phyloP scores from a whole-genome alignment of 2,329 filamentous ascomycete species.

The Colletotrichum sp. region DNA sequence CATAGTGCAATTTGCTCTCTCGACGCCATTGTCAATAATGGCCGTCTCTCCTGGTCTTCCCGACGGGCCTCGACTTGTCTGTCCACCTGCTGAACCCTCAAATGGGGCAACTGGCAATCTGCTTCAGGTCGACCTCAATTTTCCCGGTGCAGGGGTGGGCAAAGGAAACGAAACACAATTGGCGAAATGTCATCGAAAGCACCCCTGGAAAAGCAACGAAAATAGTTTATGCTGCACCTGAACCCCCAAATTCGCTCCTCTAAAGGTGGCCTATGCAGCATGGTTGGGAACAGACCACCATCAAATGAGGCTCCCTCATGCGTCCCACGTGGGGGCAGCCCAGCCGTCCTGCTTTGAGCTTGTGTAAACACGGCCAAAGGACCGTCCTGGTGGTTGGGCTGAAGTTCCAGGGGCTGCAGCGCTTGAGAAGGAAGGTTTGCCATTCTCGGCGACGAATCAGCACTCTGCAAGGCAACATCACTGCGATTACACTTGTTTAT shows the following conservation, averaged over 20 bases:
- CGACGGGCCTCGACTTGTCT: neutral
- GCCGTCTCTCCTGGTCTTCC: neutral
- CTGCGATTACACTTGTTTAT: neutral
- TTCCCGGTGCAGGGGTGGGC: neutral
- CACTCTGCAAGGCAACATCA: neutral
- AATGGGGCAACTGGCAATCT: neutral
- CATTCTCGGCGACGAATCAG: neutral
- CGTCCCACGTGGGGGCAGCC: constrained; percentile 15
- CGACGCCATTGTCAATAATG: constrained; percentile 7
- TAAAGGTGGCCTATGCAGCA: neutral
- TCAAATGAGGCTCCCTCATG: constrained; percentile 16
- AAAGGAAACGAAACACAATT: constrained; percentile 11
- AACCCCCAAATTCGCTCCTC: neutral
- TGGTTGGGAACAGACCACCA: constrained; percentile 5
- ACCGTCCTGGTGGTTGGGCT: neutral
- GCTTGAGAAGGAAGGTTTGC: neutral
- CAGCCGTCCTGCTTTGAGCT: neutral
- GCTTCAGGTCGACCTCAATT: neutral
- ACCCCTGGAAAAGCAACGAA: neutral
- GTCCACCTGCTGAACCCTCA: neutral
- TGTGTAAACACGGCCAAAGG: neutral
- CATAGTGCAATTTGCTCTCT: neutral
- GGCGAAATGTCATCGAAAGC: neutral
- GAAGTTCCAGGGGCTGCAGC: neutral
- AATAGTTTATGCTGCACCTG: neutral